Evolutionary conservation across 2,329 filamentous ascomycete genomes (phyloP).

Genomic region (Onygenales sp.): DNA sequence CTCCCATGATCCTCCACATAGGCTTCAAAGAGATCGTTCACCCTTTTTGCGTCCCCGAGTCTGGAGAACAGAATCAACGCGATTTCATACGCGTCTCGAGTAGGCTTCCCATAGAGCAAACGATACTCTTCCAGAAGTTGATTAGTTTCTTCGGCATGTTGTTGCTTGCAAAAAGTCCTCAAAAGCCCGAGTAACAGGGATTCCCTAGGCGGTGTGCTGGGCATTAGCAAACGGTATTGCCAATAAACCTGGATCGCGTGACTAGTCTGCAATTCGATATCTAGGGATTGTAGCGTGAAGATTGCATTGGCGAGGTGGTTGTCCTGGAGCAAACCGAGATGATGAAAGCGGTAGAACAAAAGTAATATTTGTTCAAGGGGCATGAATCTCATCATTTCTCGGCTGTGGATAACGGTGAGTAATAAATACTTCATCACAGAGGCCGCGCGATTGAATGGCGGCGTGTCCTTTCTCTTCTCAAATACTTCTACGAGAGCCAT

Average conservation of each 20-base stretch:
- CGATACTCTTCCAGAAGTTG: slow-evolving; percentile 34
- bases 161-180: slow-evolving; percentile 16
- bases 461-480: neutral
- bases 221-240: slow-evolving; percentile 28
- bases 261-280: slow-evolving; percentile 18
- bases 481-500: neutral
- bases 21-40: slow-evolving; percentile 37
- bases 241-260: slow-evolving; percentile 31
- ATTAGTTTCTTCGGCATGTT: slow-evolving; percentile 26
- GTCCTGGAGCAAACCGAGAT: slow-evolving; percentile 15
- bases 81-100: slow-evolving; percentile 23
- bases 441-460: no score
- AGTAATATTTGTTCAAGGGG: slow-evolving; percentile 23
- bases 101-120: slow-evolving; percentile 22
- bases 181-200: slow-evolving; percentile 19
- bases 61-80: slow-evolving; percentile 35
- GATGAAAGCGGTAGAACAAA: slow-evolving; percentile 18
- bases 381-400: slow-evolving; percentile 15
- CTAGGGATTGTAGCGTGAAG: slow-evolving; percentile 19
- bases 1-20: slow-evolving; percentile 28
- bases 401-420: neutral
- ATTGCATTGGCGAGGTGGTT: slow-evolving; percentile 23
- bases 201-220: slow-evolving; percentile 12
- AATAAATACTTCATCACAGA: no score
- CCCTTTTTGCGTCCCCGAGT: slow-evolving; percentile 36